Evolutionary conservation across 768 basidiomycete genomes (phyloP), one percentile per base, ranked within the genome.

Genomic region (Polyporus arcularius): DNA sequence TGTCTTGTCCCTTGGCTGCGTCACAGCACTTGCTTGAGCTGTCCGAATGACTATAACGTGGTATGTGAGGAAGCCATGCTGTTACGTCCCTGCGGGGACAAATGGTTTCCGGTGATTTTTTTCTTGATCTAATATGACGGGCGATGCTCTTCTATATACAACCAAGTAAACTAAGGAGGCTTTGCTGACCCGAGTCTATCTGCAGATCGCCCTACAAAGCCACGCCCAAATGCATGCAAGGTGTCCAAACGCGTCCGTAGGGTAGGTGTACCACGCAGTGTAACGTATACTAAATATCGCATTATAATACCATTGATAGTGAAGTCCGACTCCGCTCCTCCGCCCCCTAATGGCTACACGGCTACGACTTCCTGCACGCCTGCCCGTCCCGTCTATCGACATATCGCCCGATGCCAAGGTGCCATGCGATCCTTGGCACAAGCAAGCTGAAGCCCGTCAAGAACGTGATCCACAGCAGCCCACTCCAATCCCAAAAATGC

Each of bases 121-220:
- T 80, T 80, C 91, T 93, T 93, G 91, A 93, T 93, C 91, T 93
- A 93, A 93, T 92, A 87, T 92, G 91, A 93, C 82, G 43, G 45
- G 55, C 61, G n/a, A 45, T 16, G 12, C 51, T 56, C 43, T 15
- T 32, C n/a, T 43, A 31, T 41, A 42, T 42, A 16, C 40, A 41
- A 30, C 30, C 35, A 35, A 35, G 10, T 35, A 35, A 32, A n/a
- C 45, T 30, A 18, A 47, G 32, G 11, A 12, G 46, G 32, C 49
- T 38, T 51, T 18, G 28, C 18, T 55, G 26, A 46, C 14, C 14
- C 32, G 12, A 39, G 8, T 54, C 28, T 43, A 14, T 55, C 43
- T 48, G 32, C 39, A 62, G 61, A 39, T 46, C 31, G 15, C 14
- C 35, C 1, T 35, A 35, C 6, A 35, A 35, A 7, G 35, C 35